phyloP scores from a whole-genome alignment of 2,329 filamentous ascomycete genomes.

The Didymella segeticola region DNA sequence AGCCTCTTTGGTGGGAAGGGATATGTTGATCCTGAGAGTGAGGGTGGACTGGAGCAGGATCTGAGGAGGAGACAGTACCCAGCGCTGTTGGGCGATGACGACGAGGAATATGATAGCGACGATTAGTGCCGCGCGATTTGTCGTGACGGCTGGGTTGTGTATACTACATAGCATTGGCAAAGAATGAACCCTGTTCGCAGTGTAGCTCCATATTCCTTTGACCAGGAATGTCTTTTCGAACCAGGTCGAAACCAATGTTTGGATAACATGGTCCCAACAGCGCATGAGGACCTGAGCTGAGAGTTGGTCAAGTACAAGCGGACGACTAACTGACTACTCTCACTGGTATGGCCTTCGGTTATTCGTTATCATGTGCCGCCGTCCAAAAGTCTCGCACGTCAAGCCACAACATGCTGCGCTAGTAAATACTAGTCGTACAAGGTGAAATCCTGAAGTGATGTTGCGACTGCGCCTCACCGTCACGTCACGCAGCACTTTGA shows the following conservation, averaged over 20 bases:
- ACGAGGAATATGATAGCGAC: slow-evolving; percentile 72
- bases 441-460: not conserved
- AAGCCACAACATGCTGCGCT: no score
- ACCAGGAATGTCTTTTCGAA: no score
- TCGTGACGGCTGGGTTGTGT: not conserved
- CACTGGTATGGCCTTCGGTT: no score
- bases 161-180: not conserved
- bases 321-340: no score
- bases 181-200: not conserved
- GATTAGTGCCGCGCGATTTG: slow-evolving; percentile 20
- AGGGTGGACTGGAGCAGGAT: slow-evolving; percentile 89
- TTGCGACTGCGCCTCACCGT: not conserved
- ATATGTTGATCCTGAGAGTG: slow-evolving; percentile 85
- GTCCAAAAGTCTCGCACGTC: no score
- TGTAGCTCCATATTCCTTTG: not conserved
- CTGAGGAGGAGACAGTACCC: slow-evolving; percentile 80
- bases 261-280: no score
- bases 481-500: no score
- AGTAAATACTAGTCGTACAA: no score
- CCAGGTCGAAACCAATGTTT: no score
- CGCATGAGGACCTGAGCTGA: no score
- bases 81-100: slow-evolving; percentile 68
- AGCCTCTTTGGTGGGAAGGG: slow-evolving; percentile 83
- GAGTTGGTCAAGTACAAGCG: no score
- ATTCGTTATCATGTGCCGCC: no score